phyloP scores from a whole-genome alignment of 805 yeast species.

The Zygoascus biomembranicola region DNA sequence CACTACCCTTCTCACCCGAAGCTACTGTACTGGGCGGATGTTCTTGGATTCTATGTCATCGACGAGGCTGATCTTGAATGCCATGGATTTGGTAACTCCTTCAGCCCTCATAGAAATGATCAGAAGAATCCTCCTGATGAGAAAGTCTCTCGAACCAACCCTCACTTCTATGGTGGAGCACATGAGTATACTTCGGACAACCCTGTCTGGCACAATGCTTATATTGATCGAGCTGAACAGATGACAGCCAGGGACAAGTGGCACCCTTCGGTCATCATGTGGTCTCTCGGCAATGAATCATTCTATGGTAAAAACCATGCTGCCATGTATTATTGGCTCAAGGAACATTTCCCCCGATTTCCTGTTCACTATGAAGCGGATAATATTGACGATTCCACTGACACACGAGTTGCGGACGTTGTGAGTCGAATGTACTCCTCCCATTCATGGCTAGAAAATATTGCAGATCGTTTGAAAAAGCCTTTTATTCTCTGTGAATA shows the following conservation, averaged over 20 bases:
- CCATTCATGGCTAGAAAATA: slow-evolving; percentile 18
- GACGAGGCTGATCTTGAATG: slow-evolving; percentile 34
- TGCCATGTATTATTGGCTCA: slow-evolving; percentile 25
- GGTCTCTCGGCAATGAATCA: slow-evolving; percentile 36
- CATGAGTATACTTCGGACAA: slow-evolving; percentile 26
- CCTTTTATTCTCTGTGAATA: slow-evolving; percentile 32
- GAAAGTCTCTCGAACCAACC: slow-evolving; percentile 9
- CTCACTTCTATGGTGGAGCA: slow-evolving; percentile 13
- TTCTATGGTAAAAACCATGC: slow-evolving; percentile 30
- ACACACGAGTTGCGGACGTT: slow-evolving; percentile 22
- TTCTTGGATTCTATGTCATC: slow-evolving; percentile 30
- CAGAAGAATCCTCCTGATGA: background rate
- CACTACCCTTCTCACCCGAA: slow-evolving; percentile 33
- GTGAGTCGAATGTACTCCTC: slow-evolving; percentile 29
- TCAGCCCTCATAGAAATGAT: background rate
- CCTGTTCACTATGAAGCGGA: slow-evolving; percentile 33
- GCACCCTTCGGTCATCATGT: slow-evolving; percentile 30
- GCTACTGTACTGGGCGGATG: slow-evolving; percentile 27
- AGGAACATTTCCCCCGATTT: slow-evolving; percentile 22
- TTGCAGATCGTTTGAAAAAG: slow-evolving; percentile 17
- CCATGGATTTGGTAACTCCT: slow-evolving; percentile 26
- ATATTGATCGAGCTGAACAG: slow-evolving; percentile 29
- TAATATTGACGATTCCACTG: slow-evolving; percentile 17
- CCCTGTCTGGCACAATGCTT: slow-evolving; percentile 28
- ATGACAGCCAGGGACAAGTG: slow-evolving; percentile 29